Conservation (phyloP, 2,329 filamentous ascomycete species). For the Talaromyces islandicus region DNA sequence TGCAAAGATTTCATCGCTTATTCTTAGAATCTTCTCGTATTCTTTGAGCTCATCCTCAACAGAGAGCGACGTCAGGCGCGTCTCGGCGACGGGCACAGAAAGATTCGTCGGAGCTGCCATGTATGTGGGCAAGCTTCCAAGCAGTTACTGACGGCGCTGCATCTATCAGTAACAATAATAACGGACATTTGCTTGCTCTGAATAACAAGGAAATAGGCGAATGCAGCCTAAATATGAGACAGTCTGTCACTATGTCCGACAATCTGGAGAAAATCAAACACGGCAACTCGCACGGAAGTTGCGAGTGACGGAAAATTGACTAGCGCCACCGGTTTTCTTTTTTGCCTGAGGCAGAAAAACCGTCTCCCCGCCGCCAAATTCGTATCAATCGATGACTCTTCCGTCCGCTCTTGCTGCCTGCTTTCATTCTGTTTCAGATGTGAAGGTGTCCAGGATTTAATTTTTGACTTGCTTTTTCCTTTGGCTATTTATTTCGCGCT, state of each 20-base stretch:
- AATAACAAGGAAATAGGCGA: not conserved
- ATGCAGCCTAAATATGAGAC: not conserved
- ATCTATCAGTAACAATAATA: not conserved
- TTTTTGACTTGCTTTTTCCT: not conserved
- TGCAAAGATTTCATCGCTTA: slow-evolving; percentile 74
- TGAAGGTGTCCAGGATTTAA: not conserved
- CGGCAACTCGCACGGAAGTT: not conserved
- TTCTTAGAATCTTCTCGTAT: slow-evolving; percentile 72
- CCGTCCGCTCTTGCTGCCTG: not conserved
- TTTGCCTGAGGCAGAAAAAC: not conserved
- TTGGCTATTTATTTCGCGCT: not conserved
- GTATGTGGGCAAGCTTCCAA: slow-evolving; percentile 4
- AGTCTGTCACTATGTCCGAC: not conserved
- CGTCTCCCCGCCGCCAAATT: not conserved
- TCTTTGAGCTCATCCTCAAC: slow-evolving; percentile 56
- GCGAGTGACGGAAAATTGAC: not conserved
- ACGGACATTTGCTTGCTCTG: not conserved
- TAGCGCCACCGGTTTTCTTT: not conserved
- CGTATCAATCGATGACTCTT: not conserved
- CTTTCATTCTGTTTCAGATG: not conserved
- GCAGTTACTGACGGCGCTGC: slow-evolving; percentile 4
- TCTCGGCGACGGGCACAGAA: slow-evolving; percentile 26
- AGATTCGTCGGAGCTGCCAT: slow-evolving; percentile 15
- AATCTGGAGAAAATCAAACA: not conserved
- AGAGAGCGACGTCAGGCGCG: slow-evolving; percentile 28